phyloP scores from a whole-genome alignment of 768 basidiomycete genomes.

The Amylocystis lapponica region DNA sequence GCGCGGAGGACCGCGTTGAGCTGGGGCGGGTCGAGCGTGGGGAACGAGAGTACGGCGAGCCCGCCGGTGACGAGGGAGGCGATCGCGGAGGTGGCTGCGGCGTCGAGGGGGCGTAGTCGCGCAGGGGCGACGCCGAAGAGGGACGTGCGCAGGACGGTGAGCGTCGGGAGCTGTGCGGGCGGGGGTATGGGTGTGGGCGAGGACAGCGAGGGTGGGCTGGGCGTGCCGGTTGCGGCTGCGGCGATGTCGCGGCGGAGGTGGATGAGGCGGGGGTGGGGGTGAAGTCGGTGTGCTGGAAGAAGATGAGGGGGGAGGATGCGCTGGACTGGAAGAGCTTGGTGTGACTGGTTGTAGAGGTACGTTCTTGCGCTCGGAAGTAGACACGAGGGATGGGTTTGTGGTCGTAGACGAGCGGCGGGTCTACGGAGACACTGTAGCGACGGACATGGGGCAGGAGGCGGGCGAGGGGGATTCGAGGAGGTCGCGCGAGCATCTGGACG shows the following conservation, averaged over 20 bases:
- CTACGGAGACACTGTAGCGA: conserved; percentile 16
- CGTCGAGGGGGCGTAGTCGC: conserved; percentile 48
- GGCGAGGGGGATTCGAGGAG: conserved; percentile 7
- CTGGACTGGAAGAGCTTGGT: conserved; percentile 58
- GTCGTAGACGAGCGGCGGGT: conserved; percentile 38
- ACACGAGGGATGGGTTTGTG: conserved; percentile 56
- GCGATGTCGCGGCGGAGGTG: conserved; percentile 66
- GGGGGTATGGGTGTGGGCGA: conserved; percentile 28
- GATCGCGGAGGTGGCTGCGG: conserved; percentile 43
- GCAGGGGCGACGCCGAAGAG: conserved; percentile 77
- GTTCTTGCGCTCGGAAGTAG: conserved; percentile 77
- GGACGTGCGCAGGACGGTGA: conserved; percentile 71
- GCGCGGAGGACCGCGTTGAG: conserved; percentile 60
- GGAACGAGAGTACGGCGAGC: conserved; percentile 60
- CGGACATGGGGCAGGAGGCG: conserved; percentile 6
- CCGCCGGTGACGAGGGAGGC: conserved; percentile 52
- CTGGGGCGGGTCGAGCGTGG: conserved; percentile 67
- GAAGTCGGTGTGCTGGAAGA: conserved; percentile 78
- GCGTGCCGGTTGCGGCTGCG: conserved; percentile 37
- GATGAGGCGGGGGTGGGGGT: conserved; percentile 57
- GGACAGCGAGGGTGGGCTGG: conserved; percentile 22
- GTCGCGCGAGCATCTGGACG: conserved; percentile 15
- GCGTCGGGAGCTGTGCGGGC: conserved; percentile 21
- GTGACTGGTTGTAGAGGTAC: conserved; percentile 78
- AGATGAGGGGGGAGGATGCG: conserved; percentile 56